phyloP scores from a whole-genome alignment of 176 grass and related monocot species.

The Paspalum notatum region DNA sequence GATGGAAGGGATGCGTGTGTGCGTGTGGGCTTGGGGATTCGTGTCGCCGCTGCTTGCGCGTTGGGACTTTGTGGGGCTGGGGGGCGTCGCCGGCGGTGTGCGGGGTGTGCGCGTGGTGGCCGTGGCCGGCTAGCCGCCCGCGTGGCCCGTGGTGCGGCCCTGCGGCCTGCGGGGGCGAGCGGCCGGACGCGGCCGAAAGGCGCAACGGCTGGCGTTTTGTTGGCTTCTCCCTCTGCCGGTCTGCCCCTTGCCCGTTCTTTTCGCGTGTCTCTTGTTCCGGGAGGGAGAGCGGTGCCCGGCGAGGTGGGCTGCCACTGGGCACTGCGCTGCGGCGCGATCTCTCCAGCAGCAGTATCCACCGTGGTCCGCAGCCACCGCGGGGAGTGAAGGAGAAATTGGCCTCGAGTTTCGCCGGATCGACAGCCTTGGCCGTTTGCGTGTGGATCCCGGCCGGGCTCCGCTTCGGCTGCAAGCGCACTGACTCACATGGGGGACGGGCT shows the following conservation, averaged over 20 bases:
- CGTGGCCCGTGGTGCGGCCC: not conserved
- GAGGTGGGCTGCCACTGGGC: too few species aligned
- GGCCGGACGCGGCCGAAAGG: not conserved
- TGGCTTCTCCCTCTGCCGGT: not conserved
- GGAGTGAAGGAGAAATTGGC: too few species aligned
- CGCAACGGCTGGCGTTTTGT: slow-evolving; percentile 37
- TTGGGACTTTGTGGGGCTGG: not conserved
- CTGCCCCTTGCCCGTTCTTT: too few species aligned
- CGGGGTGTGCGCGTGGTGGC: not conserved
- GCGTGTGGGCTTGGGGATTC: slow-evolving; percentile 23
- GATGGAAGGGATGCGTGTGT: slow-evolving; percentile 28
- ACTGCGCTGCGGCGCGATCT: too few species aligned
- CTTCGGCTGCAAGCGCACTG: not conserved
- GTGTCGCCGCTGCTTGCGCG: not conserved
- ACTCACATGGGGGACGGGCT: not conserved
- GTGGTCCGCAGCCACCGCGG: too few species aligned
- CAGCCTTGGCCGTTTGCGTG: too few species aligned
- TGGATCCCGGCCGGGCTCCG: not conserved
- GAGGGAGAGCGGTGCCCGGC: too few species aligned
- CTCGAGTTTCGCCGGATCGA: too few species aligned
- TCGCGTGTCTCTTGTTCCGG: slow-evolving; percentile 15
- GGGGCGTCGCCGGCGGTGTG: not conserved
- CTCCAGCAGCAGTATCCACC: too few species aligned
- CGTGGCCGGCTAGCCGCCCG: slow-evolving; percentile 5
- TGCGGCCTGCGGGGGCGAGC: too few species aligned